Conservation (phyloP, 192 early-diverging fungal genomes). For the Backusella macrospora region DNA sequence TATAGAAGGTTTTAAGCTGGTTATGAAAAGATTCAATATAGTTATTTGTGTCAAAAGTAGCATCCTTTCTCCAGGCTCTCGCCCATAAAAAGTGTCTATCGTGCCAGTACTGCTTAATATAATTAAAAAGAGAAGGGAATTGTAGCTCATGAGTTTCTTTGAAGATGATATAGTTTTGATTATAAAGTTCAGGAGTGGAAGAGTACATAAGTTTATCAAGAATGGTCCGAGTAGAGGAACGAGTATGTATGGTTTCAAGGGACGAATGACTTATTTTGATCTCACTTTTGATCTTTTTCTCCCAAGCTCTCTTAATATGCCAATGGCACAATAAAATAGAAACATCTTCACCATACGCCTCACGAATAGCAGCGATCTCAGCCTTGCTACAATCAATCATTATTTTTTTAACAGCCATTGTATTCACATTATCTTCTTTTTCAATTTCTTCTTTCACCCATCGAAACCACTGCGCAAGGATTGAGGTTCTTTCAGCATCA, state of each 20-base stretch:
- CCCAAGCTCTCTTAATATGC: conserved; percentile 16
- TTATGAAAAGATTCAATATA: conserved; percentile 2
- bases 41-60: neutral
- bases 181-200: neutral
- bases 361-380: neutral
- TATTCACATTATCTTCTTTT: too few species aligned
- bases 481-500: too few species aligned
- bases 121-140: too few species aligned
- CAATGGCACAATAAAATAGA: neutral
- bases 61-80: neutral
- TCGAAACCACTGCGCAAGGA: too few species aligned
- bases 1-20: conserved; percentile 2
- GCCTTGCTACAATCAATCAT: conserved; percentile 1
- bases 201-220: neutral
- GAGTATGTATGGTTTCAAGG: too few species aligned
- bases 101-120: too few species aligned
- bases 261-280: neutral
- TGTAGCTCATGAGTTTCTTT: too few species aligned
- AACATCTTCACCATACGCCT: neutral
- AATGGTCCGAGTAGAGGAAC: too few species aligned
- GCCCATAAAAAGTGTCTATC: too few species aligned
- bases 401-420: neutral
- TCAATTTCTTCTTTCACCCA: too few species aligned
- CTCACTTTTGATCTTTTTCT: neutral
- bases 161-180: neutral